Base-by-base conservation (phyloP, 371 early-diverging fungal genomes). In the Batkoa obscura region DNA sequence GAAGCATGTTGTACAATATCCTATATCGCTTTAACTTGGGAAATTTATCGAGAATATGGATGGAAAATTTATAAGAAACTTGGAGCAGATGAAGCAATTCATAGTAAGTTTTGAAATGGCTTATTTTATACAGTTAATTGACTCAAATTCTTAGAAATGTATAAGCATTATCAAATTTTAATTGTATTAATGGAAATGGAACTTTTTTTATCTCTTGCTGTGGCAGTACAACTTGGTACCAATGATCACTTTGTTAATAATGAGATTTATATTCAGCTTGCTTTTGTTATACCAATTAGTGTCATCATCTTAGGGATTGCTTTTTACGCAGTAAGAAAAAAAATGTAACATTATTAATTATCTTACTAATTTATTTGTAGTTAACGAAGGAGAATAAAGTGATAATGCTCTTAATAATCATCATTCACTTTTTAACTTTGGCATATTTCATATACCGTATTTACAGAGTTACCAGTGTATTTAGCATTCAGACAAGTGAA, bases 391-490 rank as follows among this genome's bases (percentile, higher is more conserved):
- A 81, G 50, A 66, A 76, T 56, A 64, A 63, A 54, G 48, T 60
- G 32, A 56, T 78, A 38, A 74, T 79, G 70, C 36, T 60, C 15
- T 46, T 60, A 0, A 76, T 80, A 55, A 70, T 78, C 37, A 59
- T 65, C 15, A 68, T 69, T 9, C 63, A 74, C 6, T 56, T 71
- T 2, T 50, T 67, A 30, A 70, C 67, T 31, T 62, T 72, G 2
- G 72, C 64, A 1, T 81, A 81, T 61, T 78, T 81, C 60, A 60
- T 71, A 52, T 81, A 80, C 72, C 76, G n/a, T n/a, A n/a, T n/a
- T n/a, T n/a, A n/a, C n/a, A n/a, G 74, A 58, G 57, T 81, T 34
- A 67, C 73, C 37, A 63, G 76, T 30, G 78, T 80, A 56, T 75
- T 68, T 52, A 67, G 66, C 3, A 63, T 66, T 13, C 63, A 56